These are phyloP conservation scores for Acanthamoeba healyi DNA, from an alignment of 208 protist species.

Conservation along the genomic window DNA sequence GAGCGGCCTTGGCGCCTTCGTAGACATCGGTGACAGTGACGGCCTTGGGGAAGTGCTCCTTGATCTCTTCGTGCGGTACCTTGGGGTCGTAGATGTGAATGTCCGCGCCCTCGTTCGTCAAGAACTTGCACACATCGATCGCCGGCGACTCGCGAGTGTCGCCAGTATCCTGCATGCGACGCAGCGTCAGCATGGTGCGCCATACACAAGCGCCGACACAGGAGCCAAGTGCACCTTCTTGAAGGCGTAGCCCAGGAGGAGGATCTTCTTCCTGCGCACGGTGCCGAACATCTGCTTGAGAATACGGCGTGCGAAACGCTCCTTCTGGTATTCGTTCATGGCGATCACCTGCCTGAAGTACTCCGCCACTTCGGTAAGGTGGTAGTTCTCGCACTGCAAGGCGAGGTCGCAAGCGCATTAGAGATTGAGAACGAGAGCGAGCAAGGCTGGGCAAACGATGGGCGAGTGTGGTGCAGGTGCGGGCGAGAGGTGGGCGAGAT, in stretches of 20 bases:
- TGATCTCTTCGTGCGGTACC: constrained; percentile 87
- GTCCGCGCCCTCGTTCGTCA: constrained; percentile 94
- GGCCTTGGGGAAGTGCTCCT: constrained; percentile 71
- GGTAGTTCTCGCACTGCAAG: constrained; percentile 92
- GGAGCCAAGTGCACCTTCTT: too few relatives aligned
- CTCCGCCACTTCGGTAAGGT: constrained; percentile 94
- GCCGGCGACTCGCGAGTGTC: constrained; percentile 96
- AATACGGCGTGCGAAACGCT: constrained; percentile 94
- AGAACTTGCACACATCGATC: constrained; percentile 92
- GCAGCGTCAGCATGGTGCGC: too few relatives aligned
- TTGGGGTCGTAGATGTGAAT: constrained; percentile 98
- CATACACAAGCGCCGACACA: too few relatives aligned
- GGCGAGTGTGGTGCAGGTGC: too few relatives aligned
- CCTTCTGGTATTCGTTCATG: constrained; percentile 98
- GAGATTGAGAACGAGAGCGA: too few relatives aligned
- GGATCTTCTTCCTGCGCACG: constrained; percentile 95
- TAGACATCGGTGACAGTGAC: constrained; percentile 84
- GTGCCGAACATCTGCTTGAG: constrained; percentile 95
- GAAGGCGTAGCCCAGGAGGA: constrained; percentile 97
- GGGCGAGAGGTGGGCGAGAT: not conserved
- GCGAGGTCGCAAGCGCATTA: too few relatives aligned
- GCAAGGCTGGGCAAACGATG: too few relatives aligned
- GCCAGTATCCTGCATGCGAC: constrained; percentile 84
- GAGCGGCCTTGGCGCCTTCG: constrained; percentile 90
- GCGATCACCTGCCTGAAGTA: constrained; percentile 96